A percentile compares a stretch with the other conserved stretches of the same genome.
Conservation (phyloP, 192 early-diverging fungal genomes). For the Entomortierella beljakovae region DNA sequence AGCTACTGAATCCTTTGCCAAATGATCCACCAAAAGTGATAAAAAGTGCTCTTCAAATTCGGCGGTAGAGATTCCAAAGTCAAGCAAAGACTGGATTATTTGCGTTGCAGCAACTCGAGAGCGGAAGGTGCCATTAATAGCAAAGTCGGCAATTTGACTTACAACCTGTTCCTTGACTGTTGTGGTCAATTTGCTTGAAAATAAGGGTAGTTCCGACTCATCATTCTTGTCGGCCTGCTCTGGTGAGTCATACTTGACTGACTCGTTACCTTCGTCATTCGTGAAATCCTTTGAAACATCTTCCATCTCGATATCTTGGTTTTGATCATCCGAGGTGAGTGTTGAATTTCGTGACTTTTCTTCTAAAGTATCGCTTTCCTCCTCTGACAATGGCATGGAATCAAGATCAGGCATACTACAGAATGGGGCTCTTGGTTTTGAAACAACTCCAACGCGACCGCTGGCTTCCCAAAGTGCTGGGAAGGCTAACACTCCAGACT, state of each 20-base stretch:
- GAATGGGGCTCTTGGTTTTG: neutral
- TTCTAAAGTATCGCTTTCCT: slow-evolving; percentile 52
- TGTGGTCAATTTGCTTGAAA: neutral
- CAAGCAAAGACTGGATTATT: slow-evolving; percentile 75
- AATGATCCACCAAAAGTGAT: slow-evolving; percentile 62
- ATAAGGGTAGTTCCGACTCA: neutral
- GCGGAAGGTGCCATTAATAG: slow-evolving; percentile 43
- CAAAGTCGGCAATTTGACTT: slow-evolving; percentile 31
- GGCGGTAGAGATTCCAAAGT: slow-evolving; percentile 65
- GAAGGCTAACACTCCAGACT: slow-evolving; percentile 59
- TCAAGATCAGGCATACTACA: slow-evolving; percentile 32
- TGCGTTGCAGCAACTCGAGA: slow-evolving; percentile 61
- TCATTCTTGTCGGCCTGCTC: neutral
- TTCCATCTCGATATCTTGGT: slow-evolving; percentile 50
- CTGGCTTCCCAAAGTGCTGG: slow-evolving; percentile 35
- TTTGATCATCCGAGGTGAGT: neutral
- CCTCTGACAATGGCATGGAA: slow-evolving; percentile 9
- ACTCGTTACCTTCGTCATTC: too few species aligned
- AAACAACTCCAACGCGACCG: slow-evolving; percentile 13
- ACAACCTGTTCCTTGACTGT: slow-evolving; percentile 41
- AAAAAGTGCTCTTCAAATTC: slow-evolving; percentile 81
- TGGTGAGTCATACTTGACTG: neutral
- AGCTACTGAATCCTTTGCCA: slow-evolving; percentile 72
- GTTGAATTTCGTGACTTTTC: slow-evolving; percentile 1
- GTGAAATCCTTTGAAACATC: slow-evolving; percentile 21